Conservation (phyloP, 2,329 filamentous ascomycete species). For the Trichocomaceae sp. region DNA sequence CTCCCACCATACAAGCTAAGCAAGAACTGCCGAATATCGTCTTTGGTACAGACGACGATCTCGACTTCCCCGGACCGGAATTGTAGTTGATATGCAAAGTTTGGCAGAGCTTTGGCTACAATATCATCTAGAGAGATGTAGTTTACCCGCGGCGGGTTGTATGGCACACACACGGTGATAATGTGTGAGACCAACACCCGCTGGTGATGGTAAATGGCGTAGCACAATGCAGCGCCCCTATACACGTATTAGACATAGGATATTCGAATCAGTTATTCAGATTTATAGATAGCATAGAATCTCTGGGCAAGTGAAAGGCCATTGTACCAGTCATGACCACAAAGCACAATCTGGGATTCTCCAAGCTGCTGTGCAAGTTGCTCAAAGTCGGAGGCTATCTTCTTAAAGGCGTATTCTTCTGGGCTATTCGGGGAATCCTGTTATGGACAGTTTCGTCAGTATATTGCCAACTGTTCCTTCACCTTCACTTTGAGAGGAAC, state of each 20-base stretch:
- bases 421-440: constrained; percentile 55
- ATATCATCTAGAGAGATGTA: constrained; percentile 56
- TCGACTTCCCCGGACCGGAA: constrained; percentile 64
- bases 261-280: not conserved
- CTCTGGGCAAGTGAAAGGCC: not conserved
- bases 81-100: constrained; percentile 80
- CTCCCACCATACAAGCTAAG: constrained; percentile 63
- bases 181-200: constrained; percentile 66
- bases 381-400: constrained; percentile 66
- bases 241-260: not conserved
- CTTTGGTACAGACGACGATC: constrained; percentile 48
- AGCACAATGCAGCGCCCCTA: constrained; percentile 70
- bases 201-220: constrained; percentile 66
- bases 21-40: constrained; percentile 63
- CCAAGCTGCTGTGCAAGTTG: constrained; percentile 58
- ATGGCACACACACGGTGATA: constrained; percentile 78
- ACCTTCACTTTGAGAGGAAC: not conserved
- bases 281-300: not conserved
- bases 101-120: constrained; percentile 52
- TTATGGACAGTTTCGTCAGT: constrained; percentile 23
- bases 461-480: constrained; percentile 24
- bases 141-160: constrained; percentile 47
- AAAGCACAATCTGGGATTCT: constrained; percentile 62
- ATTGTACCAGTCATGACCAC: constrained; percentile 75
- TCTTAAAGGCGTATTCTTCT: constrained; percentile 63